Evolutionary conservation across 1,284 basidiomycete genomes (phyloP), one percentile per base, ranked within the genome.

Genomic region (Fistulina hepatica): DNA sequence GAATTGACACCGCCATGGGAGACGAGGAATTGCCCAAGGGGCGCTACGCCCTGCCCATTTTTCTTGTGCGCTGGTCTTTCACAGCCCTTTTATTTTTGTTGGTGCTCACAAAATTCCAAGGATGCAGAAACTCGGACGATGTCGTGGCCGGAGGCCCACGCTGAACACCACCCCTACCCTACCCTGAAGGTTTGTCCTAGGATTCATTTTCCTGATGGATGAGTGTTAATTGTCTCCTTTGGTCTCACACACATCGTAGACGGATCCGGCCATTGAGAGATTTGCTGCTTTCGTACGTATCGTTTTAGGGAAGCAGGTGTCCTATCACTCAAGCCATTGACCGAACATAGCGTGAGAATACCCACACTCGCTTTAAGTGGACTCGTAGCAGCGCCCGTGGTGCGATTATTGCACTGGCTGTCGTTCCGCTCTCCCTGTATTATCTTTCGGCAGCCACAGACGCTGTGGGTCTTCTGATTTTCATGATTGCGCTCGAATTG

Each of bases 221-320:
- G 15, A 44, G 41, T 33, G 43, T 44, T 23, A 17, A 15, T 7
- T 17, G 21, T 12, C 21, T 20, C 13, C 3, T n/a, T 35, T 19
- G 8, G 9, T 4, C 20, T 20, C 8, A 31, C 17, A 5, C 9
- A 2, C 2, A 9, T 20, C 20, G 30, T 41, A 23, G 36, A 21
- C n/a, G 16, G 85, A 91, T 61, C 80, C 81, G 51, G 77, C 83
- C 43, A 71, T 88, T 53, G 83, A 88, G 57, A 70, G 80, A 62
- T 86, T 82, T 73, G 76, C 76, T 51, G 57, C 58, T 28, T 84
- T 88, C 81, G 83, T 86, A 51, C 37, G 60, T 57, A 46, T 36
- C 28, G 37, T 34, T 10, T 34, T 15, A 34, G 30, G 31, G 11
- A 40, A 23, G 33, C 21, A 36, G 32, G 37, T 41, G 34, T 34